Conservation (phyloP, 768 basidiomycete genomes). For the Termitomyces titanicus region DNA sequence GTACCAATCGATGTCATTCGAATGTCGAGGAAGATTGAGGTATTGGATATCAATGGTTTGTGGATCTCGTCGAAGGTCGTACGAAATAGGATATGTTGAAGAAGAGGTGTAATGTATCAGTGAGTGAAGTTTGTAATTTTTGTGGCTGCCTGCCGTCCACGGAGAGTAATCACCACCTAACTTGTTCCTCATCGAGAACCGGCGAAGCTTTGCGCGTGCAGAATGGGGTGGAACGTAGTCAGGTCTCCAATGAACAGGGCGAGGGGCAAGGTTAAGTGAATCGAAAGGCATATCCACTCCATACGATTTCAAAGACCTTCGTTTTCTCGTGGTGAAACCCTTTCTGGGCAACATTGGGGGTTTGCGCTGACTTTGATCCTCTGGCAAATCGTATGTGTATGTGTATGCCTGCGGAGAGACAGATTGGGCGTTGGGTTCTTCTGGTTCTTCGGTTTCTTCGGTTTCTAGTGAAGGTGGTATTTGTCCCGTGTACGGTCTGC, state of each 20-base stretch:
- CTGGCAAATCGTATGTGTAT: not conserved
- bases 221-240: conserved; percentile 10
- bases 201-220: not conserved
- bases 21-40: conserved; percentile 11
- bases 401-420: not conserved
- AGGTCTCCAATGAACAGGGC: conserved; percentile 13
- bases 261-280: conserved; percentile 11
- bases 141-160: not conserved
- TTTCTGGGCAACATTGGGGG: not conserved
- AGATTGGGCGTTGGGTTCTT: too few relatives aligned
- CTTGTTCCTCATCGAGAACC: conserved; percentile 2
- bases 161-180: not conserved
- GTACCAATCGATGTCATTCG: conserved; percentile 17
- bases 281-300: conserved; percentile 4
- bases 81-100: conserved; percentile 8
- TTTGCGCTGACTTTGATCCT: not conserved
- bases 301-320: not conserved
- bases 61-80: conserved; percentile 16
- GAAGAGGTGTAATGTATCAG: conserved; percentile 9
- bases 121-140: conserved; percentile 8
- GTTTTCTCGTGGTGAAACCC: not conserved
- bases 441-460: not conserved
- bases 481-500: not conserved
- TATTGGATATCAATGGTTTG: conserved; percentile 8
- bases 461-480: conserved; percentile 5